A percentile compares a stretch with the other conserved stretches of the same genome.
Conservation (phyloP, 805 yeast species). For the Lipomyces anomalus region DNA sequence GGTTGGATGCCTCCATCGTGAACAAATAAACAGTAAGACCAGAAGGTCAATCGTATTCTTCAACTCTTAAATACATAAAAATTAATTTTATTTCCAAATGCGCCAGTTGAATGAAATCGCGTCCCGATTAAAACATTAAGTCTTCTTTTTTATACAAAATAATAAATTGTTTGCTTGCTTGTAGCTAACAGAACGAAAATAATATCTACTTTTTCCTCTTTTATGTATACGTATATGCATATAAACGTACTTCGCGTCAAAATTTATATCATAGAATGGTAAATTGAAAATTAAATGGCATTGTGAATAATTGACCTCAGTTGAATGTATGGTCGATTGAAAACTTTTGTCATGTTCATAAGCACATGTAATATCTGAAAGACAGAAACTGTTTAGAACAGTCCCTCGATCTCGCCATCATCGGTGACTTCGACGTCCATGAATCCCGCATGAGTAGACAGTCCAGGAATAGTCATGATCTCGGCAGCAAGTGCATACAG, state of each 20-base stretch:
- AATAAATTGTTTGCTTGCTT: neutral
- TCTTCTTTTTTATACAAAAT: neutral
- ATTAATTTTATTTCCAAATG: too few relatives aligned
- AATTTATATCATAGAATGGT: neutral
- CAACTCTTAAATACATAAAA: too few relatives aligned
- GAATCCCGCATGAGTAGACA: conserved; percentile 93
- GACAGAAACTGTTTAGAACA: conserved; percentile 46
- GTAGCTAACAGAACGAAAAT: too few relatives aligned
- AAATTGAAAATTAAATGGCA: neutral
- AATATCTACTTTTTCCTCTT: too few relatives aligned
- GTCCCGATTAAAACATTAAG: neutral
- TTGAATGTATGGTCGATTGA: neutral
- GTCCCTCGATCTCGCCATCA: conserved; percentile 89
- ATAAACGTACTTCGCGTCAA: neutral
- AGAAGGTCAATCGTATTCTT: too few relatives aligned
- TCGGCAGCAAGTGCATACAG: conserved; percentile 94
- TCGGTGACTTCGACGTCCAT: conserved; percentile 91
- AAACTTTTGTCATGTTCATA: neutral
- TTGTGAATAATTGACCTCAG: neutral
- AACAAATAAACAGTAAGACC: too few relatives aligned
- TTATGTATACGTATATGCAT: too few relatives aligned
- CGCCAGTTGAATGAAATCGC: conserved; percentile 27
- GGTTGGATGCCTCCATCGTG: too few relatives aligned
- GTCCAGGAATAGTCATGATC: conserved; percentile 95
- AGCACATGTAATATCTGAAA: neutral